phyloP scores from a whole-genome alignment of 768 basidiomycete species.

The Mycena vulgaris region DNA sequence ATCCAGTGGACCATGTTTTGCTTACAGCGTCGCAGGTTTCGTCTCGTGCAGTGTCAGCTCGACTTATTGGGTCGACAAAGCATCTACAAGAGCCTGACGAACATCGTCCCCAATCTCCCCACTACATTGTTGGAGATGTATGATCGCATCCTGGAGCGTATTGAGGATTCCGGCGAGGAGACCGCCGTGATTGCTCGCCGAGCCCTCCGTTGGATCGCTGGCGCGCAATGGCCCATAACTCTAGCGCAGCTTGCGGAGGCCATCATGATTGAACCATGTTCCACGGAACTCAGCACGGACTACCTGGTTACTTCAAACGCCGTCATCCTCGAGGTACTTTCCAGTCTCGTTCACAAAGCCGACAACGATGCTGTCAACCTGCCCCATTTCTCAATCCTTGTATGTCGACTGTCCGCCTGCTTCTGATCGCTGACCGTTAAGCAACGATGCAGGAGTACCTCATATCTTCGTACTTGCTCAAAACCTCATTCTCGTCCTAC shows the following conservation, averaged over 20 bases:
- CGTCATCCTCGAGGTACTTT: too few relatives aligned
- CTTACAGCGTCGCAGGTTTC: conserved; percentile 11
- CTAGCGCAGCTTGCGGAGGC: conserved; percentile 1
- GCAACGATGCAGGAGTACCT: conserved; percentile 11
- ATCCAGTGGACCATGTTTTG: too few relatives aligned
- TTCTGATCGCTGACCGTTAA: background rate
- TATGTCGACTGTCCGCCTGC: background rate
- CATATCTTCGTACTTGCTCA: background rate
- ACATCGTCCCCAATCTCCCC: conserved; percentile 5
- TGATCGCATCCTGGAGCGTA: conserved; percentile 8
- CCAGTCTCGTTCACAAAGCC: too few relatives aligned
- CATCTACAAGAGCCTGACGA: background rate
- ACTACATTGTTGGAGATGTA: background rate
- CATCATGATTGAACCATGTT: conserved; percentile 2
- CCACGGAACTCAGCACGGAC: background rate
- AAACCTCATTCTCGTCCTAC: background rate
- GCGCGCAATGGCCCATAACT: background rate
- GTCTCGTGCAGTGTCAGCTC: conserved; percentile 13
- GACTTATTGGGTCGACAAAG: background rate
- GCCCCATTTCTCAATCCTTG: conserved; percentile 13
- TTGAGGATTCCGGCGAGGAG: background rate
- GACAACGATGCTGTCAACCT: too few relatives aligned
- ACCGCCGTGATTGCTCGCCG: background rate
- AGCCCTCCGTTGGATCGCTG: conserved; percentile 11
- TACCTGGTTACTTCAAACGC: background rate